Conservation (phyloP, 2,329 filamentous ascomycete species). For the Cercospora berteroae region DNA sequence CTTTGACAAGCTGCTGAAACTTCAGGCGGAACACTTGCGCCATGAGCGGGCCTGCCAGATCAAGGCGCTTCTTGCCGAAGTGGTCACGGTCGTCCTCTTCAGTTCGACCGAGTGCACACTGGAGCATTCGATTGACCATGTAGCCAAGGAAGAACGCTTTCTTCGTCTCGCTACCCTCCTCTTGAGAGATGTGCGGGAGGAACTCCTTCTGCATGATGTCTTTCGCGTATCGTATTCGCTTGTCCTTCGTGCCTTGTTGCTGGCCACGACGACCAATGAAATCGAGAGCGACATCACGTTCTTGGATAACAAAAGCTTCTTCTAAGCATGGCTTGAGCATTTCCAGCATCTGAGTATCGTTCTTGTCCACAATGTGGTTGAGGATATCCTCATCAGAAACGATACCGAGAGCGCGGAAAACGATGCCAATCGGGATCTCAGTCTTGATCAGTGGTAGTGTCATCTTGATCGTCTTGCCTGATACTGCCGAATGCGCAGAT, state of each 20-base stretch:
- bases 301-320: slow-evolving; percentile 93
- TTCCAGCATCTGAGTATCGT: slow-evolving; percentile 94
- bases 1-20: slow-evolving; percentile 85
- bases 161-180: slow-evolving; percentile 87
- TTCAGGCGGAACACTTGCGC: slow-evolving; percentile 95
- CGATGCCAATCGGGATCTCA: slow-evolving; percentile 89
- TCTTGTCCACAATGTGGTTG: slow-evolving; percentile 93
- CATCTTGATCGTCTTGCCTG: slow-evolving; percentile 84
- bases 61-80: slow-evolving; percentile 96
- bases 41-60: slow-evolving; percentile 88
- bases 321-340: slow-evolving; percentile 97
- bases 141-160: slow-evolving; percentile 99
- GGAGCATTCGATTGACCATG: slow-evolving; percentile 94
- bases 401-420: slow-evolving; percentile 91
- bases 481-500: slow-evolving; percentile 60
- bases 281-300: slow-evolving; percentile 88
- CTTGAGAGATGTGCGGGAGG: slow-evolving; percentile 92
- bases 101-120: slow-evolving; percentile 86
- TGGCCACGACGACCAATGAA: slow-evolving; percentile 92
- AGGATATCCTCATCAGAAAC: slow-evolving; percentile 98
- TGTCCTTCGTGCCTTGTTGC: slow-evolving; percentile 72
- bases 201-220: slow-evolving; percentile 98
- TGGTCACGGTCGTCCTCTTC: slow-evolving; percentile 98
- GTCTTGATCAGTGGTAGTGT: slow-evolving; percentile 91
- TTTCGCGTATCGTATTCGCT: slow-evolving; percentile 86